Conservation (phyloP, 1,284 basidiomycete genomes). For the Puccinia horiana region DNA sequence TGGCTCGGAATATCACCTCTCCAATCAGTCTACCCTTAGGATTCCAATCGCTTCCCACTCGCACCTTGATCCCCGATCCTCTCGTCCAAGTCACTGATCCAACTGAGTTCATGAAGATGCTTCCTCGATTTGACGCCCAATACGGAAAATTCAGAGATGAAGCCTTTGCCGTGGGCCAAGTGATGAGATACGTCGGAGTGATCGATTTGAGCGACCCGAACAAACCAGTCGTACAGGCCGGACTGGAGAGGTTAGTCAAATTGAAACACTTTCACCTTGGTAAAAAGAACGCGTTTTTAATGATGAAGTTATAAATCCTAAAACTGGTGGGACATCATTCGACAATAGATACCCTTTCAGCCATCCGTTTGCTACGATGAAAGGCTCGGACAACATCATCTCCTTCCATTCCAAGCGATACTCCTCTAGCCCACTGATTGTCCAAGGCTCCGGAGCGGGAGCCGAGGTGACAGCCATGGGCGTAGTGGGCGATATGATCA, state of each 20-base stretch:
- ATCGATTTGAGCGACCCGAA: constrained; percentile 73
- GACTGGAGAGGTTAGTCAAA: constrained; percentile 72
- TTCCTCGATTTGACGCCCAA: constrained; percentile 80
- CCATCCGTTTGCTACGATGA: constrained; percentile 92
- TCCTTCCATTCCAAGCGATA: constrained; percentile 88
- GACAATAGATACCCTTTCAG: constrained; percentile 72
- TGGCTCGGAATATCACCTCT: constrained; percentile 71
- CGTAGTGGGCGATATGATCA: constrained; percentile 72
- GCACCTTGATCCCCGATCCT: constrained; percentile 78
- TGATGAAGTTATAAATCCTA: neutral
- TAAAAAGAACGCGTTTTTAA: too few species aligned
- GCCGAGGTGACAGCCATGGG: constrained; percentile 98
- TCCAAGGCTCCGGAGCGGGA: constrained; percentile 94
- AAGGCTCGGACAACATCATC: constrained; percentile 96
- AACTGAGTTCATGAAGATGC: constrained; percentile 75
- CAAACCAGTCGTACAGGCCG: constrained; percentile 71
- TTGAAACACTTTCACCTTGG: neutral
- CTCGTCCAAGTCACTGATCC: constrained; percentile 68
- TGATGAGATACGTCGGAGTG: constrained; percentile 90
- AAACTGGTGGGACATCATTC: constrained; percentile 42
- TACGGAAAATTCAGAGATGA: constrained; percentile 75
- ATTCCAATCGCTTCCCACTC: constrained; percentile 76
- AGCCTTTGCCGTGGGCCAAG: constrained; percentile 75
- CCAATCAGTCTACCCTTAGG: constrained; percentile 65
- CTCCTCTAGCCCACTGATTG: constrained; percentile 75